Conservation (phyloP, 2,329 filamentous ascomycete genomes). For the Paraphaeosphaeria sporulosa region DNA sequence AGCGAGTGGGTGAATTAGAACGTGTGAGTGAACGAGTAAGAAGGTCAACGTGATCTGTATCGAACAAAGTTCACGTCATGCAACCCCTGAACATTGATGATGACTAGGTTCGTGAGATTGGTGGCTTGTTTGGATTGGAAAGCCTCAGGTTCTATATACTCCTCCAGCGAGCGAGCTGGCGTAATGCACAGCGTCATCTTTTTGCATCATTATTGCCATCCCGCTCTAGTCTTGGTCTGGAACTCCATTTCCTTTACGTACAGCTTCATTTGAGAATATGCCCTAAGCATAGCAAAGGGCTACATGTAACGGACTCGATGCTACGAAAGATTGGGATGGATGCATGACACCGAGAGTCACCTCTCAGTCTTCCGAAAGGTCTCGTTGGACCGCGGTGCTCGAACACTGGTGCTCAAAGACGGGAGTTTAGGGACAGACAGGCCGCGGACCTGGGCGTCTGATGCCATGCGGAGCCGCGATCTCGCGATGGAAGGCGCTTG, state of each 20-base stretch:
- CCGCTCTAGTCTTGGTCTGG: neutral
- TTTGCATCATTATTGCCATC: neutral
- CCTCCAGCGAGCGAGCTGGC: neutral
- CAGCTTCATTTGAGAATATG: neutral
- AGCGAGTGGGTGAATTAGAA: neutral
- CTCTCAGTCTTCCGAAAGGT: constrained; percentile 1
- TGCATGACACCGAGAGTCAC: neutral
- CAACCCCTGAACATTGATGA: neutral
- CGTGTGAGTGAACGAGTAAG: neutral
- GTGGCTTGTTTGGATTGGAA: neutral
- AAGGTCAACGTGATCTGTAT: neutral
- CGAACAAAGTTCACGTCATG: neutral
- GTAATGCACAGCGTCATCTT: neutral
- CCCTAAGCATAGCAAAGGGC: constrained; percentile 1
- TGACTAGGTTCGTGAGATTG: neutral
- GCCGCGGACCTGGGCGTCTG: neutral
- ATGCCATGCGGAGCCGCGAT: neutral
- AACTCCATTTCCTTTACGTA: constrained; percentile 1
- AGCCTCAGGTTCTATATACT: neutral
- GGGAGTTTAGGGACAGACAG: too few relatives aligned
- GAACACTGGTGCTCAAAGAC: neutral
- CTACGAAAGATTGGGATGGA: neutral
- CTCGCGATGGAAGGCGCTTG: constrained; percentile 1
- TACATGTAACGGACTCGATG: neutral
- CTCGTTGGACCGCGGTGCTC: neutral